Evolutionary conservation across 192 early-diverging fungal species (phyloP).

Genomic region (Physocladia obscura): DNA sequence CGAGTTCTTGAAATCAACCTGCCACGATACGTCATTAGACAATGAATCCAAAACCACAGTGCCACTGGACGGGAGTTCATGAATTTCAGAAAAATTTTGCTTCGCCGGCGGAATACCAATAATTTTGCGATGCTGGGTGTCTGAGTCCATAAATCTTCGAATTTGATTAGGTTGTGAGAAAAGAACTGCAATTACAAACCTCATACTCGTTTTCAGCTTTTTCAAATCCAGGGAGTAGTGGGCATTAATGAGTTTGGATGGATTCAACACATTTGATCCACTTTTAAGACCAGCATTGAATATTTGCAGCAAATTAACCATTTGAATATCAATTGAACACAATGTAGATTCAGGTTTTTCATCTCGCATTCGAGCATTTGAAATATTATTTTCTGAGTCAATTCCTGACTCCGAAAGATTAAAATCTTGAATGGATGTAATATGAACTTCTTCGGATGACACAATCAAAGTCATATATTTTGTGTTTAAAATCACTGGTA

Average conservation of each 20-base stretch:
- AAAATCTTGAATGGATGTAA: constrained; percentile 74
- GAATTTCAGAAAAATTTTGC: constrained; percentile 38
- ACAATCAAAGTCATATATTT: constrained; percentile 54
- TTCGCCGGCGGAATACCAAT: constrained; percentile 63
- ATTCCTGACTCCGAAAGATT: constrained; percentile 42
- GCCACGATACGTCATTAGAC: constrained; percentile 18
- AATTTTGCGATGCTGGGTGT: constrained; percentile 35
- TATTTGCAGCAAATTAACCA: constrained; percentile 43
- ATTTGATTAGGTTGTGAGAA: no score
- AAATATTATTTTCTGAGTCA: neutral
- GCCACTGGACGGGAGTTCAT: constrained; percentile 16
- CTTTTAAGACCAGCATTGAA: constrained; percentile 52
- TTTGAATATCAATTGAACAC: constrained; percentile 61
- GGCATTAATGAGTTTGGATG: constrained; percentile 32
- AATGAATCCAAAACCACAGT: constrained; percentile 39
- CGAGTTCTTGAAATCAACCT: constrained; percentile 1
- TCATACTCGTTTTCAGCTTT: constrained; percentile 41
- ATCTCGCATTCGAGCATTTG: constrained; percentile 50
- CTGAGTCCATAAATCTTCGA: no score
- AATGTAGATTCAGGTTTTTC: constrained; percentile 60
- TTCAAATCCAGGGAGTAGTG: constrained; percentile 21
- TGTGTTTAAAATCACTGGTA: constrained; percentile 49
- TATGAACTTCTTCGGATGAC: constrained; percentile 53
- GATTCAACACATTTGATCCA: constrained; percentile 29
- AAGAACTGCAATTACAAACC: constrained; percentile 34